Conservation (phyloP, 768 basidiomycete genomes). For the Rhizopogon rudus region DNA sequence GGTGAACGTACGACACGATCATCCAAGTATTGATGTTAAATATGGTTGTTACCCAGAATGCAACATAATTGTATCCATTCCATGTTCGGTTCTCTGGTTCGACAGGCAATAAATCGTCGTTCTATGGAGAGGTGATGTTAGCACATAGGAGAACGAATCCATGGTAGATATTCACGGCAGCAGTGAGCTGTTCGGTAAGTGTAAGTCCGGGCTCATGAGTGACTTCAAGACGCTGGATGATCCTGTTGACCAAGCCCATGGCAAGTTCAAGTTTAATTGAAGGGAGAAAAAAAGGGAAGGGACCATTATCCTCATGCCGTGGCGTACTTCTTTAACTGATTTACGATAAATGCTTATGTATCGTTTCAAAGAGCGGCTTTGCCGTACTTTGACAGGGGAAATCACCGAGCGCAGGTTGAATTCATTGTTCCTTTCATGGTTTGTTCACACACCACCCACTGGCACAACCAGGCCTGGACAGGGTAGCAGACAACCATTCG, state of each 20-base stretch:
- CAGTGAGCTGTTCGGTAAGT: constrained; percentile 45
- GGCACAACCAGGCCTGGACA: too few relatives aligned
- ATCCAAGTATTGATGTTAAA: constrained; percentile 83
- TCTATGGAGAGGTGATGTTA: constrained; percentile 32
- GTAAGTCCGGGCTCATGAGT: constrained; percentile 48
- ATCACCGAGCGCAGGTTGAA: too few relatives aligned
- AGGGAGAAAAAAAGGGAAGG: too few relatives aligned
- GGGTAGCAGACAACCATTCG: too few relatives aligned
- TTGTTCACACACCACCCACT: too few relatives aligned
- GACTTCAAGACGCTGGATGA: constrained; percentile 41
- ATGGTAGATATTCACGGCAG: constrained; percentile 38
- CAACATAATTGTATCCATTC: constrained; percentile 59
- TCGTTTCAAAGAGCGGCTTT: too few relatives aligned
- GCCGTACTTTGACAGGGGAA: too few relatives aligned
- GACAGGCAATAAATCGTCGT: constrained; percentile 69
- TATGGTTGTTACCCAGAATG: constrained; percentile 77
- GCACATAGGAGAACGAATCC: not conserved
- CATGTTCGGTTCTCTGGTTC: constrained; percentile 57
- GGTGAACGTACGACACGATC: constrained; percentile 46
- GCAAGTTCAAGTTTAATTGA: not conserved
- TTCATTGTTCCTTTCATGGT: too few relatives aligned
- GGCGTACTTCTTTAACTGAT: not conserved
- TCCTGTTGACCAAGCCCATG: constrained; percentile 22
- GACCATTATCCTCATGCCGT: too few relatives aligned
- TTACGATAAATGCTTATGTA: too few relatives aligned